Evolutionary conservation across 139 green algal species (phyloP).

Genomic region (Choricystis sp.): DNA sequence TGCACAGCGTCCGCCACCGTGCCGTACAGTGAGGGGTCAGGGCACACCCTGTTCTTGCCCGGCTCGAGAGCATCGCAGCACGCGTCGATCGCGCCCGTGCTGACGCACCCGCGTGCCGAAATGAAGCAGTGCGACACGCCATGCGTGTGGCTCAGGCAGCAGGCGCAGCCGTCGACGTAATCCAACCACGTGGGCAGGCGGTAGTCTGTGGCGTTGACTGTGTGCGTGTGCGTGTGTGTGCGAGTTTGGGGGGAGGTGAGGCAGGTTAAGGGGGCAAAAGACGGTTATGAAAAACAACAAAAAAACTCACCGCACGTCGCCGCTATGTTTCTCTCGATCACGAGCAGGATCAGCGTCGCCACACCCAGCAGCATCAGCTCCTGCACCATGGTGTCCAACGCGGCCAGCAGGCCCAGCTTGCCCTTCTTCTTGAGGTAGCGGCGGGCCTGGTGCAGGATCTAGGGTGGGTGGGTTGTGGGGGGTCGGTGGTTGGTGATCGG

Average conservation of each 20-base stretch:
- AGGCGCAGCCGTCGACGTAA: constrained; percentile 3
- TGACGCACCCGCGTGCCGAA: neutral
- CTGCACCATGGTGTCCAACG: constrained; percentile 4
- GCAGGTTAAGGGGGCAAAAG: no score
- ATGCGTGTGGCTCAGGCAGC: constrained; percentile 4
- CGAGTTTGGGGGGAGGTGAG: no score
- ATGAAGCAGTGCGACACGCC: constrained; percentile 4
- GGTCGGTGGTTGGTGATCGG: no score
- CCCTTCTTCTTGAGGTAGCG: neutral
- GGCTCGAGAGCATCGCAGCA: neutral
- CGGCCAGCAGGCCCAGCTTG: neutral
- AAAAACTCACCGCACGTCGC: no score
- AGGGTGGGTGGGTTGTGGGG: no score
- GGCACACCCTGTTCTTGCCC: neutral
- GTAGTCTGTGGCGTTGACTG: neutral
- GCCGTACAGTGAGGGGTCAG: no score
- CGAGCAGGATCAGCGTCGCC: constrained; percentile 1
- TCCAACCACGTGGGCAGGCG: constrained; percentile 1
- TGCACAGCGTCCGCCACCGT: neutral
- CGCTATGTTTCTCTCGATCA: neutral
- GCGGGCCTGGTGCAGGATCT: constrained; percentile 1
- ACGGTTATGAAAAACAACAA: no score
- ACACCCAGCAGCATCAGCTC: constrained; percentile 8
- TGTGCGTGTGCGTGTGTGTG: no score
- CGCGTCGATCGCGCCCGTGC: neutral